Conservation (phyloP, 2,329 filamentous ascomycete species). For the Cyanodermella asteris region DNA sequence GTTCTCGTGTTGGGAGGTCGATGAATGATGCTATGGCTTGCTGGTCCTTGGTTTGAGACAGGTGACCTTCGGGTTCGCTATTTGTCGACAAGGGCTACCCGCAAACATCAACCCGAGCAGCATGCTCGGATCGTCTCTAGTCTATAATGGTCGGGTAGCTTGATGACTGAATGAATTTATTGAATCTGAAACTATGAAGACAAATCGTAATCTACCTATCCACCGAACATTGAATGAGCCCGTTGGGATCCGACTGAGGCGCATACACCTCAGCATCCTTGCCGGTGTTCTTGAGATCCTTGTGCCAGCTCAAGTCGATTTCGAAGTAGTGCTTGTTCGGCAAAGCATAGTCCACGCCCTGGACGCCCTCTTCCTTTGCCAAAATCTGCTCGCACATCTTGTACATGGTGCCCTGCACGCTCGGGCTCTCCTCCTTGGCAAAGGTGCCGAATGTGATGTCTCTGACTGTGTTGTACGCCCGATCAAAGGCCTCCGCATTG, state of each 20-base stretch:
- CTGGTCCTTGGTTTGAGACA: no score
- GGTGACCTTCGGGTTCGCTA: no score
- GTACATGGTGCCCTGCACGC: conserved; percentile 96
- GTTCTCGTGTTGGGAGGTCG: no score
- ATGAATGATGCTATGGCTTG: no score
- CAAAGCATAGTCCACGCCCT: conserved; percentile 57
- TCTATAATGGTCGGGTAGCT: no score
- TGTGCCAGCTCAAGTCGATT: conserved; percentile 92
- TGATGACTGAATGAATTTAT: not conserved
- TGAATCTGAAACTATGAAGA: not conserved
- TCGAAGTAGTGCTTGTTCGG: conserved; percentile 99
- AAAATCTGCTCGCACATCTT: conserved; percentile 89
- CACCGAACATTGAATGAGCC: conserved; percentile 86
- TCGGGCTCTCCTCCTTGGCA: conserved; percentile 72
- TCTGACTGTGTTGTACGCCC: conserved; percentile 56
- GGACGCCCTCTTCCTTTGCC: conserved; percentile 46
- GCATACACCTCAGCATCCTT: conserved; percentile 89
- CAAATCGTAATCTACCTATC: conserved; percentile 11
- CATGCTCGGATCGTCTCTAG: no score
- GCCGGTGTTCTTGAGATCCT: conserved; percentile 83
- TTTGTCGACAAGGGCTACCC: no score
- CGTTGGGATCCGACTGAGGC: conserved; percentile 81
- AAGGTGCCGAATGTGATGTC: conserved; percentile 80
- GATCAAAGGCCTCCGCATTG: conserved; percentile 47
- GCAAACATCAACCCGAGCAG: no score